Evolutionary conservation across 2,329 filamentous ascomycete genomes (phyloP).

Genomic region (Botryosphaeria agaves): DNA sequence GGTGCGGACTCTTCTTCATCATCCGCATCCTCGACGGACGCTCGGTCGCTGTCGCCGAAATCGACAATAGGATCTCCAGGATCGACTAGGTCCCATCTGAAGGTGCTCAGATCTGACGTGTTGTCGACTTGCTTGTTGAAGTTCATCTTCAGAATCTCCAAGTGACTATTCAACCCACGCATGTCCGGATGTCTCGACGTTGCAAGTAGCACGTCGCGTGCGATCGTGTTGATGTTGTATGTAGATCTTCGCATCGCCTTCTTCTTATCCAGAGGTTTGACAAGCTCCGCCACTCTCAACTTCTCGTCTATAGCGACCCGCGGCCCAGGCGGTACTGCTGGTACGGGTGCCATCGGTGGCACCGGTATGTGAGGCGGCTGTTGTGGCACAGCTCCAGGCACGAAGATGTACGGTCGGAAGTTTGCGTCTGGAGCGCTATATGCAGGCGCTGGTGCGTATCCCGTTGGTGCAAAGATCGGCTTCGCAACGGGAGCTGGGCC

Average conservation of each 20-base stretch:
- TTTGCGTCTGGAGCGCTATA: too few species aligned
- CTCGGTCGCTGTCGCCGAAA: slow-evolving; percentile 4
- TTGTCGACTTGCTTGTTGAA: slow-evolving; percentile 24
- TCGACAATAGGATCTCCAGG: slow-evolving; percentile 25
- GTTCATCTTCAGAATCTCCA: slow-evolving; percentile 27
- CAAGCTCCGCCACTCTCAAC: slow-evolving; percentile 8
- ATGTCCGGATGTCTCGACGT: slow-evolving; percentile 44
- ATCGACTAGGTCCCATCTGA: slow-evolving; percentile 45
- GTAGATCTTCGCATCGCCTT: slow-evolving; percentile 29
- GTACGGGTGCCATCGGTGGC: too few species aligned
- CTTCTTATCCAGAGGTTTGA: slow-evolving; percentile 28
- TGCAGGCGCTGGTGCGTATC: too few species aligned
- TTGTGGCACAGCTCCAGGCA: too few species aligned
- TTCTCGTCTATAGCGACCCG: slow-evolving; percentile 1
- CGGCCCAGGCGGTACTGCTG: slow-evolving; percentile 2
- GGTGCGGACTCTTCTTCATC: slow-evolving; percentile 10
- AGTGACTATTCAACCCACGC: slow-evolving; percentile 39
- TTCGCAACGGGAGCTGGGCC: too few species aligned
- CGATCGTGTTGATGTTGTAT: slow-evolving; percentile 46
- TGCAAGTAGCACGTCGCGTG: slow-evolving; percentile 44
- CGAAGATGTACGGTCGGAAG: too few species aligned
- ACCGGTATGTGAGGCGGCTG: too few species aligned
- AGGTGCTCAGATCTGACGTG: slow-evolving; percentile 35
- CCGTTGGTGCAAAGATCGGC: too few species aligned
- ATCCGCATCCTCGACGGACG: slow-evolving; percentile 16